Evolutionary conservation across 305 asterid species (phyloP).

Genomic region (Solanum hybrid): DNA sequence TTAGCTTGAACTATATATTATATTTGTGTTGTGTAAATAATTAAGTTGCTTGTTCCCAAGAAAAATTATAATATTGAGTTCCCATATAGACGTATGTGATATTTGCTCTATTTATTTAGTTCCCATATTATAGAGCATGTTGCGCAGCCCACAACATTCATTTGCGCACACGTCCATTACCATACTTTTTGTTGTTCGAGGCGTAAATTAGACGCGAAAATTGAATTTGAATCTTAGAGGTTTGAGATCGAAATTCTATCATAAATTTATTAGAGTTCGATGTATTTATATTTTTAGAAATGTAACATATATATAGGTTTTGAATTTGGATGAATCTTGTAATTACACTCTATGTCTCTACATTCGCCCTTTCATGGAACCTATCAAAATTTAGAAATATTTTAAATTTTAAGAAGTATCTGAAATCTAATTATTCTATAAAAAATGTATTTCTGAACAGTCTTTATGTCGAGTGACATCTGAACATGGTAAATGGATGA

Average conservation of each 20-base stretch:
- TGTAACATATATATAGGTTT: background rate
- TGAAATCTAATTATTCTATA: background rate
- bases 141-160: constrained; percentile 6
- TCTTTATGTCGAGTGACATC: background rate
- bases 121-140: constrained; percentile 20
- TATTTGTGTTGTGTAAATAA: background rate
- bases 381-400: background rate
- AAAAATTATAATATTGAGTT: background rate
- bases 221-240: too few relatives aligned
- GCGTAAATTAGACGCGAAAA: background rate
- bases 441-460: background rate
- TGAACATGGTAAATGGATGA: background rate
- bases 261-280: background rate
- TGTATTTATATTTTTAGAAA: too few relatives aligned
- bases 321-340: background rate
- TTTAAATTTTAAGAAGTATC: background rate
- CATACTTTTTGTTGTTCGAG: background rate
- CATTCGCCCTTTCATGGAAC: background rate
- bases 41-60: background rate
- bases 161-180: background rate
- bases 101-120: background rate
- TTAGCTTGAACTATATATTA: background rate
- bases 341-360: background rate
- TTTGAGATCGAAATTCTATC: background rate
- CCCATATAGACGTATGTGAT: background rate